Evolutionary conservation across 257 asterid genomes (phyloP), one percentile per base, ranked within the genome.

Genomic region (Coffea canephora): DNA sequence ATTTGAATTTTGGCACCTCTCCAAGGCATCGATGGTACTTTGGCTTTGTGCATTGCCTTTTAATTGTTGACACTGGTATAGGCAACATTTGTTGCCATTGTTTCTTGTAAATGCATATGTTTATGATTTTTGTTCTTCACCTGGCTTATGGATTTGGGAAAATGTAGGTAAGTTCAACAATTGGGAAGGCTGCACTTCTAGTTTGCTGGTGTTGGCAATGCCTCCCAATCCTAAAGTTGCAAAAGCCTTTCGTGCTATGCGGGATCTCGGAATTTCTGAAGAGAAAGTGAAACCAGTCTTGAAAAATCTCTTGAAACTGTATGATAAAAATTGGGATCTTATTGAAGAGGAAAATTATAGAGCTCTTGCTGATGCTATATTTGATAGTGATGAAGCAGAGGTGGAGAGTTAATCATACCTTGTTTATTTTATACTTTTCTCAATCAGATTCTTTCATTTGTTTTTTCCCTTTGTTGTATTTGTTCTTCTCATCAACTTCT

Each of bases 341-440:
- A 95, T 95, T 77, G 99, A 93, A 84, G 95, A 80, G 70, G 97
- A 90, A 84, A 91, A 90, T 59, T 95, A 91, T 84, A 86, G 96
- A 75, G 94, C 84, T 82, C 99, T 95, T 73, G 91, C 90, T 7
- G 98, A 95, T 88, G 97, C 97, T 75, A 92, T 95, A 73, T 89
- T 91, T 82, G 98, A 93, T 71, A 80, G 78, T 74, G 96, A 91
- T 71, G 95, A 89, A 84, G 76, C 73, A n/a, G 80, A 87, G 85
- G 98, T 95, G 46, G 77, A 27, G 39, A 36, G 55, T 19, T 49
- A 6, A 11, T 55, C 15, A 12, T 61, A 48, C 70, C 25, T 43
- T 77, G 48, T 50, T 50, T 52, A 34, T n/a, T 14, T 66, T 49
- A 21, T 27, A 4, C 43, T 66, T 48, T 12, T n/a, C 54, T 36